Base-by-base conservation (phyloP, 495 filamentous ascomycete species). In the Achaetomiella virescens region DNA sequence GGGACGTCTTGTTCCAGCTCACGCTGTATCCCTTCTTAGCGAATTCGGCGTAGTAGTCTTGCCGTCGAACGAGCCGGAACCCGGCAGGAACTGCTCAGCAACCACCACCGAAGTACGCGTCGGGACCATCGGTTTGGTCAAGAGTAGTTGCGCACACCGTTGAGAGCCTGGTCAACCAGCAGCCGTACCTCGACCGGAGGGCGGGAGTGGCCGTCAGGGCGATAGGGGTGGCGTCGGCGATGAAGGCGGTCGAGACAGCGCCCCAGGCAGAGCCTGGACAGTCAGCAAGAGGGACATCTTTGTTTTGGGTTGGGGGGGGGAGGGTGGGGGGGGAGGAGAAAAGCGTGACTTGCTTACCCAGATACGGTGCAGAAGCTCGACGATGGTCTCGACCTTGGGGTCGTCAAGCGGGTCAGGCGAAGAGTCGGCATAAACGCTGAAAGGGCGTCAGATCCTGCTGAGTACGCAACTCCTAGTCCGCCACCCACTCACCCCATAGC, bases 311-410 rank as follows among this genome's bases (percentile, higher is more conserved):
- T 22, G 9, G 49, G 29, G 5, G 70, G 69, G 44, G 37, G 43
- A 4, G 7, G 9, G 3, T 21, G n/a, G n/a, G n/a, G n/a, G n/a
- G n/a, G n/a, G n/a, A n/a, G n/a, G n/a, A 31, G 27, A 31, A 31
- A 31, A 5, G 27, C 9, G 27, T 4, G 27, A 9, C 8, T 51
- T 15, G 41, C 73, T 75, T 54, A 78, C 73, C 68, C 76, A 81
- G 46, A 84, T 75, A 45, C 86, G 80, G n/a, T 71, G 68, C 63
- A 89, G 79, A 27, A 89, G 72, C 65, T 90, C 86, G 1, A 84
- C 79, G 54, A 90, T 85, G n/a, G 79, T 86, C 70, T 90, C 86
- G 25, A 90, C 80, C 69, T 88, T 89, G 31, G 86, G 86, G 66
- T 90, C 86, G 64, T 90, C 86, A 48, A 85, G 84, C 9, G 76